Conservation (phyloP, 2,329 filamentous ascomycete genomes). For the Monosporascus ibericus region DNA sequence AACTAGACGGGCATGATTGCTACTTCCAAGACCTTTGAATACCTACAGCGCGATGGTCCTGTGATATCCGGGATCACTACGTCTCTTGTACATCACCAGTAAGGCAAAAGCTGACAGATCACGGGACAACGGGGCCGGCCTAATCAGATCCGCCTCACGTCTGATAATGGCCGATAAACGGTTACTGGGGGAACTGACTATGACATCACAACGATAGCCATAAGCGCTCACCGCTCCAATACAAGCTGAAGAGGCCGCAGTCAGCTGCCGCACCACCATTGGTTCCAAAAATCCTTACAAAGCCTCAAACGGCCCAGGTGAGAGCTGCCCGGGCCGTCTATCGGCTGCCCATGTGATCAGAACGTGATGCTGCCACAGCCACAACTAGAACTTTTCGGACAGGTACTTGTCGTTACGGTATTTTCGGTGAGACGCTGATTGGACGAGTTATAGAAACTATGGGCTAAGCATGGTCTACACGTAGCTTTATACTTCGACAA, state of each 20-base stretch:
- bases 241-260: background rate
- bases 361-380: background rate
- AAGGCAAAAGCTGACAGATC: background rate
- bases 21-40: background rate
- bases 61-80: background rate
- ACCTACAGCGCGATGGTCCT: background rate
- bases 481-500: too few species aligned
- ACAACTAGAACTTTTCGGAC: background rate
- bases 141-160: background rate
- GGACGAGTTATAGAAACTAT: too few species aligned
- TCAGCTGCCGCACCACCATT: background rate
- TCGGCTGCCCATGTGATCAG: background rate
- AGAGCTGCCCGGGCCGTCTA: background rate
- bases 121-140: background rate
- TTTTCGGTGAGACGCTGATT: background rate
- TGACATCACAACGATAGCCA: constrained; percentile 12
- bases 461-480: too few species aligned
- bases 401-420: background rate
- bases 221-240: constrained; percentile 8
- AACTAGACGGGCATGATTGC: too few species aligned
- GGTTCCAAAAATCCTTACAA: background rate
- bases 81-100: background rate
- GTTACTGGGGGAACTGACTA: constrained; percentile 9
- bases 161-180: background rate
- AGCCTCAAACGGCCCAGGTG: background rate